Percentiles rank a stretch among this genome's conserved stretches.
phyloP scores from a whole-genome alignment of 257 asterid species.

The Solanum chmielewskii region DNA sequence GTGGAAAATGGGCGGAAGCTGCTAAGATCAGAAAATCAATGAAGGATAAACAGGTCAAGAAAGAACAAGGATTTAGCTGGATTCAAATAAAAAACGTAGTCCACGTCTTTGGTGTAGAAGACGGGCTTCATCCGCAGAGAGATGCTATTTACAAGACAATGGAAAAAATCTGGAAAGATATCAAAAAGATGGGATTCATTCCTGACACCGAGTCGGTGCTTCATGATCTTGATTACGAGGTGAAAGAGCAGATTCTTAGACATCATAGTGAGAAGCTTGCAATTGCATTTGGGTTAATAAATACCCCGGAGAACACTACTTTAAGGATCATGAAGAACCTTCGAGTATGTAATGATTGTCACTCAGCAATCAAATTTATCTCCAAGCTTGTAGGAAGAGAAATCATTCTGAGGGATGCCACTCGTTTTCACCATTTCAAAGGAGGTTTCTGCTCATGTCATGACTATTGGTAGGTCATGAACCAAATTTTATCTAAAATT shows the following conservation, averaged over 20 bases:
- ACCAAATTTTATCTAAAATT: not conserved
- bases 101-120: slow-evolving; percentile 80
- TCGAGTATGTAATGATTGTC: slow-evolving; percentile 86
- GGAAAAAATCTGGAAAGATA: slow-evolving; percentile 64
- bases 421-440: slow-evolving; percentile 82
- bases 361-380: slow-evolving; percentile 63
- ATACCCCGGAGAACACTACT: slow-evolving; percentile 54
- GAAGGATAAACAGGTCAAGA: slow-evolving; percentile 77
- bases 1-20: slow-evolving; percentile 84
- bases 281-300: slow-evolving; percentile 62
- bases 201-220: slow-evolving; percentile 68
- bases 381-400: slow-evolving; percentile 55
- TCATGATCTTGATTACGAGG: slow-evolving; percentile 69
- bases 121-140: slow-evolving; percentile 63
- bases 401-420: slow-evolving; percentile 63
- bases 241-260: slow-evolving; percentile 70
- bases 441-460: slow-evolving; percentile 59
- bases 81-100: slow-evolving; percentile 51
- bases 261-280: slow-evolving; percentile 93
- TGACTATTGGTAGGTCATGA: not conserved
- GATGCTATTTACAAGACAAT: slow-evolving; percentile 35
- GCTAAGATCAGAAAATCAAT: slow-evolving; percentile 63
- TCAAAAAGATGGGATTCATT: slow-evolving; percentile 66
- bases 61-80: slow-evolving; percentile 94
- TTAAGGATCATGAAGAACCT: slow-evolving; percentile 86